Base-by-base conservation (phyloP, 1,284 basidiomycete species). In the Trichosporon sp. region DNA sequence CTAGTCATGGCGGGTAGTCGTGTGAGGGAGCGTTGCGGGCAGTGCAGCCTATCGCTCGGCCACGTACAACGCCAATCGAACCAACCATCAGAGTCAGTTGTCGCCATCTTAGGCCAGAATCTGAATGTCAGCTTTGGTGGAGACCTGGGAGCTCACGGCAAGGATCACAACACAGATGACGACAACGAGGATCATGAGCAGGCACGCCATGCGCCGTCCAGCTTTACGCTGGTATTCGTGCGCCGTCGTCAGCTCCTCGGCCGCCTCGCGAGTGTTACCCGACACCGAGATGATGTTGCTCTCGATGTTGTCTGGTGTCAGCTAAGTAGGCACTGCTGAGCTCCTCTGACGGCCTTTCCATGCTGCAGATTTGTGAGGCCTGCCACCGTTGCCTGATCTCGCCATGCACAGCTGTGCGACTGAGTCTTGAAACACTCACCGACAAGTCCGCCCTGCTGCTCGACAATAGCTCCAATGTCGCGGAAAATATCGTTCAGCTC, bases 401-500 rank as follows among this genome's bases (percentile, higher is more conserved):
- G n/a, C n/a, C n/a, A n/a, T n/a, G n/a, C n/a, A n/a, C n/a, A n/a
- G n/a, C n/a, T n/a, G n/a, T n/a, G n/a, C n/a, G n/a, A n/a, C n/a
- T n/a, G 16, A 4, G 14, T 4, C 10, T 14, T 37, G 3, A 33
- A 5, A 7, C 6, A 82, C 89, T 65, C 67, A 95, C 94, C 93
- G 61, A 99, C 84, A 89, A 98, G 92, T 31, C 87, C 87, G 8
- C 95, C 95, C 78, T 99, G 96, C 76, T 98, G 92, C 69, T 88
- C 87, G 1, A 99, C 94, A 49, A 99, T 86, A 19, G 92, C 94
- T 37, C 95, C 95, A 36, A 99, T 82, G 80, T 99, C 95, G 46
- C 92, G 86, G 85, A 99, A 99, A 73, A 99, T 98, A 80, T 97
- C 93, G 58, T 93, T 89, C 56, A 99, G 83, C 78, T 99, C 95